Percentiles rank a stretch among this genome's conserved stretches.
Evolutionary conservation across 176 grass and related monocot species (phyloP).

Genomic region (Guadua angustifolia): DNA sequence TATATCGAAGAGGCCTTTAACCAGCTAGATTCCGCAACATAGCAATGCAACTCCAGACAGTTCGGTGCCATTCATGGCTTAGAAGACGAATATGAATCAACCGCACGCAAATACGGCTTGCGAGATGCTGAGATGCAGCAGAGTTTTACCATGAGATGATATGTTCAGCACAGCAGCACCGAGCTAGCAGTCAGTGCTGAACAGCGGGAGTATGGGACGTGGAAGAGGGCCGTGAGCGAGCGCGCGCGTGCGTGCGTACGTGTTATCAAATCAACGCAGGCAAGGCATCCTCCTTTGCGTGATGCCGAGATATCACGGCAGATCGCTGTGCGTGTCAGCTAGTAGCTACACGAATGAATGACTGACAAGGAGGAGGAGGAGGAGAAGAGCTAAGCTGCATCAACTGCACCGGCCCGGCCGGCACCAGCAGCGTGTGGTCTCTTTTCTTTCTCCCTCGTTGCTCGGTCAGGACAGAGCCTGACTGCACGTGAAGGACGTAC

Average conservation of each 20-base stretch:
- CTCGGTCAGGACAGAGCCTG: neutral
- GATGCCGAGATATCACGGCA: neutral
- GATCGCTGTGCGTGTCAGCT: neutral
- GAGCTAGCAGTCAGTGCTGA: neutral
- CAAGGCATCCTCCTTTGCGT: neutral
- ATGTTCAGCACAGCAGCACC: too few species aligned
- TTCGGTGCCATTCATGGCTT: too few species aligned
- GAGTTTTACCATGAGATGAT: conserved; percentile 43
- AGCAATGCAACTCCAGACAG: too few species aligned
- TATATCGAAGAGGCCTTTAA: too few species aligned
- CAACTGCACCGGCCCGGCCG: neutral
- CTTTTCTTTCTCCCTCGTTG: neutral
- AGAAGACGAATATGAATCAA: too few species aligned
- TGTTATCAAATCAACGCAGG: conserved; percentile 1
- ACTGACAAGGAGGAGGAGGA: neutral
- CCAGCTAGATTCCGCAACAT: neutral
- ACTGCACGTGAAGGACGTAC: neutral
- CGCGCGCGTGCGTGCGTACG: neutral
- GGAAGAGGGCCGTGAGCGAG: too few species aligned
- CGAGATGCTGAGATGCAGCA: too few species aligned
- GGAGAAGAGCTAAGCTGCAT: too few species aligned
- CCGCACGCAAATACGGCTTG: too few species aligned
- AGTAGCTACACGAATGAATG: neutral
- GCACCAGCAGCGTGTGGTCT: neutral
- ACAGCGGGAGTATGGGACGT: too few species aligned